Percentiles rank a stretch among this genome's conserved stretches.
Evolutionary conservation across 805 yeast species (phyloP).

Genomic region (Spathaspora boniae): DNA sequence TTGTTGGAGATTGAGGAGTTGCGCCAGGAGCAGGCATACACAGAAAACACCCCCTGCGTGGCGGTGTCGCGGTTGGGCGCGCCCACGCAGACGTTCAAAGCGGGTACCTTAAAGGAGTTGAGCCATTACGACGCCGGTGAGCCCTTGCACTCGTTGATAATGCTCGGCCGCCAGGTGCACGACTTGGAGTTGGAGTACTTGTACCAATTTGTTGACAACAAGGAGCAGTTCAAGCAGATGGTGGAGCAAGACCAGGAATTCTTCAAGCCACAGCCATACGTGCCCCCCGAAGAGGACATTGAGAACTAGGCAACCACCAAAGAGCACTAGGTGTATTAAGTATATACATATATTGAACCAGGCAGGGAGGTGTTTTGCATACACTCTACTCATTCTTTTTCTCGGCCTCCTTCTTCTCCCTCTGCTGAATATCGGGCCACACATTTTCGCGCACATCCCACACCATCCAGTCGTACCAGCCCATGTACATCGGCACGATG

Average conservation of each 20-base stretch:
- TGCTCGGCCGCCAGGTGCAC: conserved; percentile 91
- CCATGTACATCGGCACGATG: conserved; percentile 41
- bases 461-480: conserved; percentile 45
- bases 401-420: conserved; percentile 12
- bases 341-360: conserved; percentile 1
- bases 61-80: conserved; percentile 92
- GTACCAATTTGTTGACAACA: conserved; percentile 68
- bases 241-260: conserved; percentile 59
- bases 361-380: too few relatives aligned
- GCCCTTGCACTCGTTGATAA: conserved; percentile 87
- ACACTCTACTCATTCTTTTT: conserved; percentile 10
- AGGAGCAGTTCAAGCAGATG: conserved; percentile 44
- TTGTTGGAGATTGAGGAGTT: conserved; percentile 81
- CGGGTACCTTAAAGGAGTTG: conserved; percentile 78
- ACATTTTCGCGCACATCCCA: conserved; percentile 40
- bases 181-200: conserved; percentile 87
- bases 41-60: conserved; percentile 86
- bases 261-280: conserved; percentile 71
- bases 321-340: too few relatives aligned
- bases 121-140: conserved; percentile 86
- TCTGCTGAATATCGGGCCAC: conserved; percentile 12
- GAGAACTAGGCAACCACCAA: conserved; percentile 14
- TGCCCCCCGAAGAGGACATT: conserved; percentile 37
- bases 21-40: conserved; percentile 74
- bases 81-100: conserved; percentile 75